Base-by-base conservation (phyloP, 805 yeast species). In the Pichia occidentalis region DNA sequence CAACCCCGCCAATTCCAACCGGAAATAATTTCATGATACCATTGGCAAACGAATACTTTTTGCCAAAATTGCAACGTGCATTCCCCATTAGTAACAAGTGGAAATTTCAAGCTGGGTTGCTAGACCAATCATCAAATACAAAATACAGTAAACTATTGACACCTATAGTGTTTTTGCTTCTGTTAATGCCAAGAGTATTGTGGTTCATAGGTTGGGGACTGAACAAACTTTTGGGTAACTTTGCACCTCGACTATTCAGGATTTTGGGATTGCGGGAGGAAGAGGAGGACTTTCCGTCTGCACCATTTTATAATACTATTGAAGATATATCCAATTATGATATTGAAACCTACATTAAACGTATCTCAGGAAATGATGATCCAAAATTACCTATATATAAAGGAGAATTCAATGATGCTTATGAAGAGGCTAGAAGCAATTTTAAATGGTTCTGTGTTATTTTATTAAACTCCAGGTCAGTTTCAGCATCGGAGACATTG, bases 171-270 rank as follows among this genome's bases (percentile, higher is more conserved):
- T 61, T 78, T 36, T 51, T 79, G 2, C 47, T 81, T 2, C 55
- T 79, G 53, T 44, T 80, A 6, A 56, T 81, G 9, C 88, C 87
- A 10, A 69, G 65, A 39, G 47, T 76, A 1, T 33, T 75, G 8
- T 17, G 40, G 4, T 18, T 36, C 4, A 37, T 73, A 7, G 49
- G 73, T 1, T 51, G 64, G 9, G 65, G 74, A 1, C 37, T 69
- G 4, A 54, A 57, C n/a, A 56, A 46, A 11, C 3, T 66, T 1
- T 36, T 68, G 12, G 58, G 59, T 3, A 49, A 53, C n/a, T 22
- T 61, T 2, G 60, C 65, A 34, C 71, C 72, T 2, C 49, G 41
- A 16, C 36, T 58, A 14, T 56, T 53, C 26, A 49, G 51, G 34
- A 22, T 55, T 14, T 25, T 59, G 11, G 64, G 63, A 5, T 39